Base-by-base conservation (phyloP, 2,329 filamentous ascomycete species). In the Onygena corvina region DNA sequence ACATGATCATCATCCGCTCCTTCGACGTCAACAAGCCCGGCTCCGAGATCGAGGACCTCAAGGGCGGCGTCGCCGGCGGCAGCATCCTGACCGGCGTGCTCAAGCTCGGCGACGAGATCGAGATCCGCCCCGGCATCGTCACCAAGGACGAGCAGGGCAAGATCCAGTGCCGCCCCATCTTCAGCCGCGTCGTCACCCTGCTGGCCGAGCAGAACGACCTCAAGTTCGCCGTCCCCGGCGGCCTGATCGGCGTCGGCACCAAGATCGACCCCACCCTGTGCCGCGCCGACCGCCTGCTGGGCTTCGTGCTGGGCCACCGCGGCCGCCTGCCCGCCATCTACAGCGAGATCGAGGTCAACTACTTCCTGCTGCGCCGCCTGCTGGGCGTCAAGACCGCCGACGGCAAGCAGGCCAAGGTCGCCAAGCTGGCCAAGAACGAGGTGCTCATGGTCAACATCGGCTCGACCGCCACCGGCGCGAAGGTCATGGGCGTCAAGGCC, bases 371-470 rank as follows among this genome's bases (percentile, higher is more conserved):
- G 55, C 85, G 90, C 61, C 80, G 92, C 61, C 77, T 98, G 54
- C 80, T 98, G 50, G 92, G 92, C 80, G 92, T 98, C 62, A 89
- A 93, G 74, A 94, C 92, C 42, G 88, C 90, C 55, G 92, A 98
- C 60, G 92, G 92, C 67, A 98, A 98, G 77, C 92, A 96, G 72
- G 90, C 90, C 64, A 98, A 98, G 83, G 92, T 98, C 58, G 88
- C 89, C 61, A 98, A 98, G 76, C 77, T 98, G 57, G 76, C 88
- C 51, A 98, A 96, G 81, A 95, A 94, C 72, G 92, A 98, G 70
- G 88, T 96, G 62, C 83, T 98, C 70, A 96, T 98, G 92, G 92
- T 98, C 58, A 98, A 98, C 76, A 98, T 98, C 65, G 92, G 92
- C 54, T 94, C 87, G 31, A 96, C 90, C 7, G 93, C 92, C 42